Evolutionary conservation across 345 rosid species (phyloP), one percentile per base, ranked within the genome.

Genomic region (Sisymbrium altissimum): DNA sequence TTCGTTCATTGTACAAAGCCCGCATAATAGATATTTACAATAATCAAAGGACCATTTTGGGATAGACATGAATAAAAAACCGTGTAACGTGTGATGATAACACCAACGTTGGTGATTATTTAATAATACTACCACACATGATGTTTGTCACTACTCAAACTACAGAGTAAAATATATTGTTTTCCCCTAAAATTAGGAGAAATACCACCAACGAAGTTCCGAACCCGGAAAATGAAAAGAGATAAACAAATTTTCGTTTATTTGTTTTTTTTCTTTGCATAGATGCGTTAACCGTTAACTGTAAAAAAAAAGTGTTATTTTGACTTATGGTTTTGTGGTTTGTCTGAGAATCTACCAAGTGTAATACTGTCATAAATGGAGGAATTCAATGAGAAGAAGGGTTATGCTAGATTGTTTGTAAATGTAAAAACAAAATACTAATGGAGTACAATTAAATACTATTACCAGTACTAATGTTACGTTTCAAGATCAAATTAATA

Each of bases 391-490:
- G 38, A 46, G 21, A 11, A 17, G 38, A 25, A 25, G 14, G 25
- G 23, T 66, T 17, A 58, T 19, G 56, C 19, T 59, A 39, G 53
- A 59, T 32, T 67, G 38, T 58, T 49, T 74, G 30, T 49, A 66
- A 67, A 75, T 29, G 45, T 49, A 55, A 63, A 46, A 45, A 45
- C 30, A 23, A 64, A 19, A 27, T 9, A 14, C 9, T 44, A 33
- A 17, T 4, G 41, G 55, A 10, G 54, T 18, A 13, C 17, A 13
- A 25, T 14, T 21, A 46, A 5, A 66, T 40, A 56, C 3, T 12
- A 15, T 5, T 49, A 49, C 3, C 3, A 30, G 55, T 21, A 25
- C 3, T 6, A 54, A 36, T n/a, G 60, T 62, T 58, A 64, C 53
- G 59, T 63, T 70, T 7, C 2, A 2, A 53, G 46, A 15, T 41